Evolutionary conservation across 345 rosid species (phyloP), one percentile per base, ranked within the genome.

Genomic region (Hypericum perforatum): DNA sequence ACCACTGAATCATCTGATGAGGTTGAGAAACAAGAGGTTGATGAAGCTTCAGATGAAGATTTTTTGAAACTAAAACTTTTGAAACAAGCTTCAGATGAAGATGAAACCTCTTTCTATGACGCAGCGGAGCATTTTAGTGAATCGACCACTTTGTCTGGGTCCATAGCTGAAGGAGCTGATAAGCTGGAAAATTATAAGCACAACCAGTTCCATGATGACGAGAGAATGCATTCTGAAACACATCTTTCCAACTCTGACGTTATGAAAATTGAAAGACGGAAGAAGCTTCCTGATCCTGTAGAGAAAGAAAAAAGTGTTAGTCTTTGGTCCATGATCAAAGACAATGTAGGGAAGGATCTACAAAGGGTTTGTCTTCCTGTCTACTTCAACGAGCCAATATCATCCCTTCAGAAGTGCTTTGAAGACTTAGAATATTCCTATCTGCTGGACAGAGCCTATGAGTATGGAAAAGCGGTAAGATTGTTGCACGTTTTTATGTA

Each of bases 251-350:
- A 58, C 65, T 65, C 73, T 45, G 71, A 57, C 54, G 67, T 52
- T 69, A 63, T 61, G 6, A 64, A 61, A 22, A 63, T 88, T 69
- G 83, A 73, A 69, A 78, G 97, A 72, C 65, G 98, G 67, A 64
- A 62, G 46, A 85, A 77, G 74, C 95, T 92, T 72, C 98, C 97
- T 40, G 85, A 77, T 65, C 97, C 98, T 40, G 75, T 80, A 62
- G 98, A 92, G 73, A 85, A 92, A 75, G 97, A 88, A 75, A 88
- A 80, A 77, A 97, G 94, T 49, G 90, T 88, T 22, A 92, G 96
- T 68, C 95, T 92, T 67, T 88, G 98, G 98, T 92, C 97, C 56
- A 78, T 88, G 94, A 92, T 88, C 69, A 92, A 92, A 71, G 98
- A 92, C 81, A 88, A 85, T 45, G 98, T 88, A 54, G 98, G 98